Evolutionary conservation across 805 yeast genomes (phyloP), one percentile per base, ranked within the genome.

Genomic region (Metschnikowia proteae): DNA sequence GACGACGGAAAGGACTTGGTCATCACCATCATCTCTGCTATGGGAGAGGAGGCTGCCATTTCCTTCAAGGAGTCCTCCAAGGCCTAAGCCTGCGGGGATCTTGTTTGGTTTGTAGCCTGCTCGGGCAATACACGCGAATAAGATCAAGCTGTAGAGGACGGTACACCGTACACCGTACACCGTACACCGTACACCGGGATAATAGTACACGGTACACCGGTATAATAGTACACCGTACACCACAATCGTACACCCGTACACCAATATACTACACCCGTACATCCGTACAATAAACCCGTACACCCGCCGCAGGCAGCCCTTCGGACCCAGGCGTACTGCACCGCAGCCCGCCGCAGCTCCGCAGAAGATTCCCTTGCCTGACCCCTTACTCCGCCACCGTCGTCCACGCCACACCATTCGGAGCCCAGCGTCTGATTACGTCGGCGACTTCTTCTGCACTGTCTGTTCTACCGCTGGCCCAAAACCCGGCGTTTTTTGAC

Each of bases 21-120:
- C 69, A 96, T 94, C 68, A 90, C 99, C 70, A 87, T 94, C 80
- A 87, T 94, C 77, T 77, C 96, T 61, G 95, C 99, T 66, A 94
- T 94, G 99, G 95, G 89, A 75, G 99, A 94, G 84, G 99, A 94
- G 83, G 97, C 98, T 73, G 95, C 96, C 66, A 86, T 94, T 71
- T 85, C 97, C 67, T 88, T 78, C 92, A 94, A 92, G 86, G 99
- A 94, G 80, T 96, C 98, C 71, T 97, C 98, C 78, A 88, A 86
- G 70, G 58, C 64, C 56, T 51, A 51, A 45, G 46, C 34, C 45
- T n/a, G 11, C 8, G 38, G 26, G 45, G 45, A 69, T 38, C 44
- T 48, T 51, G 52, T 49, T 51, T 50, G 53, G 38, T 34, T 32
- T 35, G 51, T 50, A 45, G 51, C 40, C 36, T 31, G 39, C 42